A percentile compares a stretch with the other conserved stretches of the same genome.
phyloP scores from a whole-genome alignment of 441 rosid species.

The Adansonia gregorii region DNA sequence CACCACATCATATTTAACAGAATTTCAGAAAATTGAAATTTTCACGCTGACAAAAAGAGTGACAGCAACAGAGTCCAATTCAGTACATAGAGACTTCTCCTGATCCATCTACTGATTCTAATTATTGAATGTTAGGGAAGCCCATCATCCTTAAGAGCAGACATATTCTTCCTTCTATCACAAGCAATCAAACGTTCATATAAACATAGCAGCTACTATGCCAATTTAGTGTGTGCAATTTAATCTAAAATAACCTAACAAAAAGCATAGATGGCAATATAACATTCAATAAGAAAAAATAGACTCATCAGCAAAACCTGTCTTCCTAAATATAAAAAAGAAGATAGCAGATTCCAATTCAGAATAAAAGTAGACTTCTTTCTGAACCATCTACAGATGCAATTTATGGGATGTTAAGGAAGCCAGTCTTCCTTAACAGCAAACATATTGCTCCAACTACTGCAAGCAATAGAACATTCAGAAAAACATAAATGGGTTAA shows the following conservation, averaged over 20 bases:
- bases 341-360: too few relatives aligned
- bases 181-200: neutral
- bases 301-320: neutral
- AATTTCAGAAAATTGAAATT: neutral
- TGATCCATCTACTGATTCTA: neutral
- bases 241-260: neutral
- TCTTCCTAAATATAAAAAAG: neutral
- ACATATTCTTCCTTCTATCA: neutral
- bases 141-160: neutral
- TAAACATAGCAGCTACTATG: neutral
- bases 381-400: neutral
- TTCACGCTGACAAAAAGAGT: neutral
- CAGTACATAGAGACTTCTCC: neutral
- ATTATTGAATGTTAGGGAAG: neutral
- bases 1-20: slow-evolving; percentile 14
- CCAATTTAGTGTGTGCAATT: neutral
- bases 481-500: neutral
- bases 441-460: neutral
- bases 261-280: neutral
- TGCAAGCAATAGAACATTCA: neutral
- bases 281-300: neutral
- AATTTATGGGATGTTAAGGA: neutral
- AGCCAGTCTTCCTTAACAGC: neutral
- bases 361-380: neutral
- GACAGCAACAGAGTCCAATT: neutral